Base-by-base conservation (phyloP, 2,329 filamentous ascomycete species). In the Aspergillus sp. region DNA sequence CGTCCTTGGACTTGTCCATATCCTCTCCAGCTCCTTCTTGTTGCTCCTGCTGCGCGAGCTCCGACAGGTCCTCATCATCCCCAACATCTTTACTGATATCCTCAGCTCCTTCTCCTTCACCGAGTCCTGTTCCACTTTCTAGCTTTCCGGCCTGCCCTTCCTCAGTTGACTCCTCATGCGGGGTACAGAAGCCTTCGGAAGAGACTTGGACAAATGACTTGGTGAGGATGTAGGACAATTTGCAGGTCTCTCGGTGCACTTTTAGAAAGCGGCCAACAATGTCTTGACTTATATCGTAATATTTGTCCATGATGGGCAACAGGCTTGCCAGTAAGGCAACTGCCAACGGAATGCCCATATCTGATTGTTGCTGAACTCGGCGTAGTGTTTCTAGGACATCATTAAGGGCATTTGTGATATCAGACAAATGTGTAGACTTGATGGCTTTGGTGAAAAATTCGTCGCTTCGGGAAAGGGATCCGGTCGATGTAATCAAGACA, bases 31-130 rank as follows among this genome's bases (percentile, higher is more conserved):
- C 67, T 47, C 89, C 75, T 46, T 82, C 84, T 60, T 86, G 83
- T 59, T 90, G 88, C 42, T 87, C 83, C 68, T 97, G 89, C 71
- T 97, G 91, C 0, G 95, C 93, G 45, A 99, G 80, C 65, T 99
- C 95, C 0, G 90, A 87, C 4, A 99, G 79, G 70, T 99, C 93
- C 72, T 99, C 95, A 60, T 99, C 93, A 15, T 93, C 89, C 62
- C 90, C 86, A 47, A 99, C 89, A 68, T 99, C 95, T 72, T 99
- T 98, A 75, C 93, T 98, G 63, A 99, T 98, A 73, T 99, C 93
- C 71, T 99, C 93, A 4, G 89, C 93, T 17, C 93, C 96, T 73
- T 97, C 90, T 11, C 95, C 96, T 46, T 97, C 95, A 19, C 95
- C 96, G 22, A 99, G 86, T 34, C 95, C 96, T 11, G 93, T 98